phyloP scores from a whole-genome alignment of 106 monocot species.

The Hemerocallis citrina region DNA sequence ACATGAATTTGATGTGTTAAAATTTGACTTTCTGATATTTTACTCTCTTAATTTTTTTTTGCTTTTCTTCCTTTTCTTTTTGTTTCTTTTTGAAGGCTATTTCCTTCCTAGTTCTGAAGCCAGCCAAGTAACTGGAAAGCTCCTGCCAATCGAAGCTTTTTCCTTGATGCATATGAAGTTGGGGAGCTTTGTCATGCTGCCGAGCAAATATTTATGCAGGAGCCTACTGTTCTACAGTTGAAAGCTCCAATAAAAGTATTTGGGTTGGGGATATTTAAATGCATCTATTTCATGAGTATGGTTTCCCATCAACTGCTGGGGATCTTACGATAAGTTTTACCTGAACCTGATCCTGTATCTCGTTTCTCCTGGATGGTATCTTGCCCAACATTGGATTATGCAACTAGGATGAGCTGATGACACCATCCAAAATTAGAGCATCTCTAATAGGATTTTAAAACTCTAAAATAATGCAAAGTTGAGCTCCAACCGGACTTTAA shows the following conservation, averaged over 20 bases:
- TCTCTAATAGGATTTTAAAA: too few species aligned
- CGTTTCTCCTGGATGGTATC: too few species aligned
- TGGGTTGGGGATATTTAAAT: constrained; percentile 93
- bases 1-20: constrained; percentile 17
- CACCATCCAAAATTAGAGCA: too few species aligned
- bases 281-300: constrained; percentile 95
- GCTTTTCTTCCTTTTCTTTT: too few species aligned
- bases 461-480: too few species aligned
- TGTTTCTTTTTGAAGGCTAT: constrained; percentile 73
- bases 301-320: constrained; percentile 88
- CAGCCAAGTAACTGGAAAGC: constrained; percentile 77
- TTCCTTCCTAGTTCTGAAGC: constrained; percentile 64
- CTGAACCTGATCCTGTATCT: too few species aligned
- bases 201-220: constrained; percentile 90
- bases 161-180: constrained; percentile 82
- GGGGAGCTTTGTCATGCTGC: constrained; percentile 93
- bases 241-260: constrained; percentile 92
- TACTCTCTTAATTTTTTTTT: constrained; percentile 6
- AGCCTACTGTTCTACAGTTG: constrained; percentile 79
- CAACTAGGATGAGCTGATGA: too few species aligned
- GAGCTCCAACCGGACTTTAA: too few species aligned
- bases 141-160: constrained; percentile 70
- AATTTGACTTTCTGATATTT: not conserved
- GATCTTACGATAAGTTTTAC: constrained; percentile 97
- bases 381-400: too few species aligned